Base-by-base conservation (phyloP, 805 yeast species). In the Teunomyces kruisii region DNA sequence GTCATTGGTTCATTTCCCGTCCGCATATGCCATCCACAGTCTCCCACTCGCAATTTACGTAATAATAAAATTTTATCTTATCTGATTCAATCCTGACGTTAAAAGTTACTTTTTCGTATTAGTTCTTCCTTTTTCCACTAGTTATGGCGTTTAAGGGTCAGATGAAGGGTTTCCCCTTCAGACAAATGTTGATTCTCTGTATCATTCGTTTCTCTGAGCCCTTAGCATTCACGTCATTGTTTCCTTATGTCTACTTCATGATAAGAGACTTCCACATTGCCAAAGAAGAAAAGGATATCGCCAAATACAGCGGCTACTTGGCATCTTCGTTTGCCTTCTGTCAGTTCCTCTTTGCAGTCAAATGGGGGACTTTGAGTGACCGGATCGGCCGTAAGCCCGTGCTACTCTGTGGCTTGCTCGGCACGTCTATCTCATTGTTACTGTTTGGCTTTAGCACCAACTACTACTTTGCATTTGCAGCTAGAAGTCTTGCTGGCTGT, bases 361-460 rank as follows among this genome's bases (percentile, higher is more conserved):
- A 56, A 32, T 65, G 70, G 68, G 68, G 68, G 16, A 51, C 56
- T 13, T 51, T 63, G 17, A 48, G 59, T 14, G 67, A 65, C 44
- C 51, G 58, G 9, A 46, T 63, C 24, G 70, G 70, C 30, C 53
- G 70, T 9, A 64, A 64, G 35, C 53, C 50, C 15, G 60, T 65
- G 14, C 48, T 65, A 14, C 44, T 63, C 31, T 45, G 32, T 6
- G 68, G 70, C 1, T 50, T 64, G 10, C 24, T 53, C 6, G 71
- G 70, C 9, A 50, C 61, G 13, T 50, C 61, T 3, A 27, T 54
- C n/a, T 53, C 65, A 16, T 45, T 64, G 22, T 32, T 61, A 2
- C 22, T 56, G 10, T 63, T 66, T 46, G 71, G 70, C 12, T 65
- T 66, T 42, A 43, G 65, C 9, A 45, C 48, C 17, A 64, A 54